These are phyloP conservation scores for Rosa multiflora DNA, from an alignment of 306 rosid genomes.

Conservation along the genomic window DNA sequence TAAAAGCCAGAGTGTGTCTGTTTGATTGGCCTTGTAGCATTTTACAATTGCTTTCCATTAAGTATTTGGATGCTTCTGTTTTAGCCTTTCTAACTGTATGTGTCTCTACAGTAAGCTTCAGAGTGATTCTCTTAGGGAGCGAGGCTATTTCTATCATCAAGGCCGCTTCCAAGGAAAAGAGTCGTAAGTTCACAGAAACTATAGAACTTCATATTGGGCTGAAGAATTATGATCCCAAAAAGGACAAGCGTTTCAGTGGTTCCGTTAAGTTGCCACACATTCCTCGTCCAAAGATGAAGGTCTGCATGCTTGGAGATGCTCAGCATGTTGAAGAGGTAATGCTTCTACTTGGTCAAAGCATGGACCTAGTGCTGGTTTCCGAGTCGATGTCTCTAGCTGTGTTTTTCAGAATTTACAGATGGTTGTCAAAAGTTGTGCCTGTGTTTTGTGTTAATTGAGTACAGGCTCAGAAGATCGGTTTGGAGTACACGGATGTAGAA, in stretches of 20 bases:
- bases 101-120: conserved; percentile 62
- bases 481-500: conserved; percentile 86
- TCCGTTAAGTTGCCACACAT: conserved; percentile 81
- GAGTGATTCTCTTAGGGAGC: conserved; percentile 68
- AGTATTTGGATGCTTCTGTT: background rate
- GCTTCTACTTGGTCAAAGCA: background rate
- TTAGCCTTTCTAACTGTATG: background rate
- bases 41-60: background rate
- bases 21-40: background rate
- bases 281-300: conserved; percentile 85
- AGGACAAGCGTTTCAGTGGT: conserved; percentile 88
- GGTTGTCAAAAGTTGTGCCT: background rate
- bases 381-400: background rate
- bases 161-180: conserved; percentile 52
- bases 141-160: conserved; percentile 47
- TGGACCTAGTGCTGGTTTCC: background rate
- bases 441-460: background rate
- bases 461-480: conserved; percentile 76
- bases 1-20: background rate
- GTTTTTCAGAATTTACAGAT: background rate
- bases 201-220: conserved; percentile 80
- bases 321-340: conserved; percentile 88
- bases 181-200: conserved; percentile 68
- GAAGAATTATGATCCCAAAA: conserved; percentile 84
- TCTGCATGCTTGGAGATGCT: conserved; percentile 95